phyloP scores from a whole-genome alignment of 2,329 filamentous ascomycete genomes.

The Hymenoscyphus albidus region DNA sequence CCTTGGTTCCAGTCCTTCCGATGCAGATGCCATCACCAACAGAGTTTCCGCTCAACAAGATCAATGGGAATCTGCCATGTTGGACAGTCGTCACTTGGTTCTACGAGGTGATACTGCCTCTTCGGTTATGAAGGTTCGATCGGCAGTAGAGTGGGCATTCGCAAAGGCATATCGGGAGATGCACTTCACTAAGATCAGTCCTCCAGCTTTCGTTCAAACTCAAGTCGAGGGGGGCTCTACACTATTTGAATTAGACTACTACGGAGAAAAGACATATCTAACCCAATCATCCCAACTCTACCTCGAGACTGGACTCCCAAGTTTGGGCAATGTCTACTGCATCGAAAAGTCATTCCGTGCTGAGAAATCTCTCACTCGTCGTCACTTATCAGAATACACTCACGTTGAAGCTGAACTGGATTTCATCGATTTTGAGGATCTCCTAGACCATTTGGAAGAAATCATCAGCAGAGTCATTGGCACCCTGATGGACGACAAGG shows the following conservation, averaged over 20 bases:
- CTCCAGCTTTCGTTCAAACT: slow-evolving; percentile 77
- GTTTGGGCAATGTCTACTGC: slow-evolving; percentile 92
- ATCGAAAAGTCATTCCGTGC: slow-evolving; percentile 99
- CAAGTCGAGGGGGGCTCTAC: slow-evolving; percentile 73
- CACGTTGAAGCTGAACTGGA: slow-evolving; percentile 96
- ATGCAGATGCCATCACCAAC: slow-evolving; percentile 72
- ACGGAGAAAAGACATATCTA: slow-evolving; percentile 84
- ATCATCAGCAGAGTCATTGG: slow-evolving; percentile 63
- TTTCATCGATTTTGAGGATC: slow-evolving; percentile 88
- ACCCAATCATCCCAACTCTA: slow-evolving; percentile 98
- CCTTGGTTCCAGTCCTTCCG: slow-evolving; percentile 64
- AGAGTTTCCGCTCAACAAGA: slow-evolving; percentile 66
- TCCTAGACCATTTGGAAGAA: slow-evolving; percentile 81
- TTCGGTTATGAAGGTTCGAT: slow-evolving; percentile 67
- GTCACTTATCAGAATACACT: slow-evolving; percentile 93
- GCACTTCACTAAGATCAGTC: slow-evolving; percentile 64
- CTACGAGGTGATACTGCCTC: slow-evolving; percentile 66
- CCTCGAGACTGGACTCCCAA: slow-evolving; percentile 88
- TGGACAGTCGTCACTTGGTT: slow-evolving; percentile 67
- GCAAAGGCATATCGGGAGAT: slow-evolving; percentile 61
- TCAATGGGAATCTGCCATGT: slow-evolving; percentile 44
- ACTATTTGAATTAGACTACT: slow-evolving; percentile 53
- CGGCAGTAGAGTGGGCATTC: slow-evolving; percentile 65
- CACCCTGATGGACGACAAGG: slow-evolving; percentile 67
- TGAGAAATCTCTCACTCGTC: slow-evolving; percentile 90